Evolutionary conservation across 495 filamentous ascomycete species (phyloP).

Genomic region (Penicillium samsonianum): DNA sequence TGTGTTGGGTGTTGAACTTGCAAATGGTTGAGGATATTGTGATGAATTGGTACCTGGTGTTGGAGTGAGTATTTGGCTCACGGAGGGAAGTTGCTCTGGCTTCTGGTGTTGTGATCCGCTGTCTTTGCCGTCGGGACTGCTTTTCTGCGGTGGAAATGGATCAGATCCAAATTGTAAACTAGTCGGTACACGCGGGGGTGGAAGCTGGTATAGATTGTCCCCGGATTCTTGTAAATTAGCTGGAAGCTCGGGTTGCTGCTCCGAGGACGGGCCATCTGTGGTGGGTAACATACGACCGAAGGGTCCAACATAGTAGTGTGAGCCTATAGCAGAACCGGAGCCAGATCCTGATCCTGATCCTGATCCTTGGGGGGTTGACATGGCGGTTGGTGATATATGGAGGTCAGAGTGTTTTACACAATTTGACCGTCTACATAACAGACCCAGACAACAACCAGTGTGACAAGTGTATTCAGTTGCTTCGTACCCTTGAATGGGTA

Average conservation of each 20-base stretch:
- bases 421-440: conserved; percentile 13
- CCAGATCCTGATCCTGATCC: conserved; percentile 4
- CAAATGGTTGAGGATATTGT: conserved; percentile 32
- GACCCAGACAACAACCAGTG: conserved; percentile 1
- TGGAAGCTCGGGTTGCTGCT: conserved; percentile 35
- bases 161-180: conserved; percentile 49
- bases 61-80: conserved; percentile 50
- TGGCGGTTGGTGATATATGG: conserved; percentile 19
- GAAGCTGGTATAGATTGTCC: conserved; percentile 51
- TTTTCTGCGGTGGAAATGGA: conserved; percentile 35
- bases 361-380: conserved; percentile 30
- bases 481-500: neutral
- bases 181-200: conserved; percentile 45
- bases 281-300: conserved; percentile 54
- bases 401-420: neutral
- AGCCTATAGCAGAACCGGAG: neutral
- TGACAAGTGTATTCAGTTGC: neutral
- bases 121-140: conserved; percentile 29
- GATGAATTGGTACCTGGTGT: conserved; percentile 35
- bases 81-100: conserved; percentile 47
- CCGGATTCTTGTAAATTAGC: conserved; percentile 41
- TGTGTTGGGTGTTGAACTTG: conserved; percentile 20
- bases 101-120: conserved; percentile 21
- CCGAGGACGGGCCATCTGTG: conserved; percentile 30
- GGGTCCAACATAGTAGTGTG: conserved; percentile 45